A percentile compares a stretch with the other conserved stretches of the same genome.
phyloP scores from a whole-genome alignment of 805 yeast genomes.

The Saturnispora halmiae region DNA sequence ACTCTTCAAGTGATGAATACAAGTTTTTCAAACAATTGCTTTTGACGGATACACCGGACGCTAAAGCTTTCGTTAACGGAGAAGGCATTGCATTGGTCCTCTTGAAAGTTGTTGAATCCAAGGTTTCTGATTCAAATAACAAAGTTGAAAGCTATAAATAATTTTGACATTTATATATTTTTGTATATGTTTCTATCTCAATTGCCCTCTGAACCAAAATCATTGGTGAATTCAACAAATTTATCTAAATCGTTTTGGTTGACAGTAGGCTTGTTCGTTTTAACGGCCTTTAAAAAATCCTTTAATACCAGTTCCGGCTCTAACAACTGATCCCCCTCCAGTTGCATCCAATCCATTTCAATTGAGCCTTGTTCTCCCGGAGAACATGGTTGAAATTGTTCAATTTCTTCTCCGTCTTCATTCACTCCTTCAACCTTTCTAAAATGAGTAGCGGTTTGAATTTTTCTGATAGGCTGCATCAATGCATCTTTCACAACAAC shows the following conservation, averaged over 20 bases:
- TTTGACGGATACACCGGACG: slow-evolving; percentile 57
- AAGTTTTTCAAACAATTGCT: slow-evolving; percentile 54
- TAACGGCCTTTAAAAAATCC: slow-evolving; percentile 88
- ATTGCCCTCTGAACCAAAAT: slow-evolving; percentile 97
- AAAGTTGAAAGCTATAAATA: slow-evolving; percentile 31
- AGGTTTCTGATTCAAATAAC: slow-evolving; percentile 71
- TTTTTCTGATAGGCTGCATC: slow-evolving; percentile 95
- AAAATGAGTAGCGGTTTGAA: slow-evolving; percentile 94
- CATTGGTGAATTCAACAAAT: slow-evolving; percentile 83
- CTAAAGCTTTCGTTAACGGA: slow-evolving; percentile 54
- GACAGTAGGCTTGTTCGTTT: slow-evolving; percentile 90
- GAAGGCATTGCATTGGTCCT: slow-evolving; percentile 59
- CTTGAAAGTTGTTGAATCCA: slow-evolving; percentile 56
- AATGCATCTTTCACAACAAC: slow-evolving; percentile 95
- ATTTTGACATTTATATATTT: neutral
- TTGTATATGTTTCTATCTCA: slow-evolving; percentile 19
- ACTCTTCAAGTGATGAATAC: slow-evolving; percentile 38
- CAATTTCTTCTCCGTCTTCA: slow-evolving; percentile 26
- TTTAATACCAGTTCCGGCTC: slow-evolving; percentile 87
- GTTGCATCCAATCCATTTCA: slow-evolving; percentile 91
- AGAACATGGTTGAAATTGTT: slow-evolving; percentile 79
- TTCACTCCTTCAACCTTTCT: slow-evolving; percentile 43
- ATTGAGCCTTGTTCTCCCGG: slow-evolving; percentile 87
- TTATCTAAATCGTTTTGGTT: slow-evolving; percentile 72
- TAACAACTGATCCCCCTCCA: slow-evolving; percentile 76